Evolutionary conservation across 371 early-diverging fungal genomes (phyloP), one percentile per base, ranked within the genome.

Genomic region (Mortierella sp.): DNA sequence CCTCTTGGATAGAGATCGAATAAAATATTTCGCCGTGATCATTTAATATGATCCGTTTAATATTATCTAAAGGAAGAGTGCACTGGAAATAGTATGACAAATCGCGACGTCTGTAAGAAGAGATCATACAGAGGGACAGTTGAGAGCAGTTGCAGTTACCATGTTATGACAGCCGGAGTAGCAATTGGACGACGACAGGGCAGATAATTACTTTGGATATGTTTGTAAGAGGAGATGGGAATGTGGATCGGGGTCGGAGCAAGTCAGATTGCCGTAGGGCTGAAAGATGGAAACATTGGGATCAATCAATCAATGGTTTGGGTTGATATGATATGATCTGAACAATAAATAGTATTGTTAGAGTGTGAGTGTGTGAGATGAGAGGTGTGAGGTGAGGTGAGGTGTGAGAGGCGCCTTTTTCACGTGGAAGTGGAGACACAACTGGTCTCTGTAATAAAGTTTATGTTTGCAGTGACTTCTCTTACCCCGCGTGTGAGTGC

Each of bases 371-470:
- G 28, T 28, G 21, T 8, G 52, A 21, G 3, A 21, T 52, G 21
- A 1, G 7, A 52, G 7, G 7, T 52, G 13, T n/a, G 21, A n/a
- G 19, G 19, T n/a, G 24, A 24, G 28, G 21, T 16, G 33, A 28
- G 58, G 32, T 15, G 15, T 13, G 9, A 58, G 58, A 58, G 19
- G 59, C 40, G 38, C 59, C n/a, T n/a, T 40, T 59, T 66, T 66
- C 66, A 66, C 66, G 66, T 66, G 66, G 66, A 58, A 66, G 52
- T 66, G 28, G 65, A 32, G 65, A 43, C 16, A 16, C 24, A 48
- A 32, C 8, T 41, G 57, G 15, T 36, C 55, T 65, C 21, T 52
- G 66, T 66, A 66, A 66, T 66, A 66, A 66, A 24, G 66, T 66
- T 66, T 32, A 58, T 36, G 38, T 36, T 53, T 19, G 24, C 59